Evolutionary conservation across 495 filamentous ascomycete genomes (phyloP).

Genomic region (Aspergillus leporis): DNA sequence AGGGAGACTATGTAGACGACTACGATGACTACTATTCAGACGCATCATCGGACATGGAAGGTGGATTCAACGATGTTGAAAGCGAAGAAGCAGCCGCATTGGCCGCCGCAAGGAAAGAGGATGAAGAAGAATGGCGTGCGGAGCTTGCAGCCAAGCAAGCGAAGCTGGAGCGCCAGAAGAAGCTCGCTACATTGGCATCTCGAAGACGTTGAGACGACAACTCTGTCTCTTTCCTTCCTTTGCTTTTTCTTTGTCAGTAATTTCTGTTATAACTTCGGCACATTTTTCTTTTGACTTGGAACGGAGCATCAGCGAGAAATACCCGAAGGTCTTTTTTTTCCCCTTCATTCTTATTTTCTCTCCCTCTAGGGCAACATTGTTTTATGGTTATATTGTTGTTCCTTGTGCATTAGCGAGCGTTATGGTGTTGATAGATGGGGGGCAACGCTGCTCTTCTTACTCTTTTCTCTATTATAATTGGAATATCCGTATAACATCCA

Average conservation of each 20-base stretch:
- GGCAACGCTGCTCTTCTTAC: constrained; percentile 20
- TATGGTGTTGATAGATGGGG: constrained; percentile 37
- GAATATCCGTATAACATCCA: not conserved
- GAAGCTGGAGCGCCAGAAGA: constrained; percentile 58
- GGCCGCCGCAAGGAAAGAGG: constrained; percentile 54
- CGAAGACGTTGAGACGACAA: constrained; percentile 29
- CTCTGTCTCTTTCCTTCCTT: constrained; percentile 17
- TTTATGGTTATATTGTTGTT: not conserved
- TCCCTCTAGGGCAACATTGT: constrained; percentile 12
- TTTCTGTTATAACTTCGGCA: constrained; percentile 4
- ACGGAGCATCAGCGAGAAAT: constrained; percentile 31
- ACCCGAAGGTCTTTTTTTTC: constrained; percentile 22
- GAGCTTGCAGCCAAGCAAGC: constrained; percentile 56
- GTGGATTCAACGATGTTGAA: constrained; percentile 58
- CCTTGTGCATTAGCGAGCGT: constrained; percentile 37
- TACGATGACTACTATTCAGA: constrained; percentile 60
- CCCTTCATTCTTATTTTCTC: constrained; percentile 17
- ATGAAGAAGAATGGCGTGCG: constrained; percentile 54
- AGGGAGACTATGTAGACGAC: constrained; percentile 43
- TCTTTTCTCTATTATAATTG: constrained; percentile 17
- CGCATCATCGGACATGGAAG: constrained; percentile 66
- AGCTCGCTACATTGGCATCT: constrained; percentile 46
- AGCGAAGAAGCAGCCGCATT: constrained; percentile 56
- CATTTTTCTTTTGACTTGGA: constrained; percentile 17
- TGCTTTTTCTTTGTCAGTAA: constrained; percentile 11